phyloP scores from a whole-genome alignment of 2,329 filamentous ascomycete species.

The Pyricularia pennisetigena region DNA sequence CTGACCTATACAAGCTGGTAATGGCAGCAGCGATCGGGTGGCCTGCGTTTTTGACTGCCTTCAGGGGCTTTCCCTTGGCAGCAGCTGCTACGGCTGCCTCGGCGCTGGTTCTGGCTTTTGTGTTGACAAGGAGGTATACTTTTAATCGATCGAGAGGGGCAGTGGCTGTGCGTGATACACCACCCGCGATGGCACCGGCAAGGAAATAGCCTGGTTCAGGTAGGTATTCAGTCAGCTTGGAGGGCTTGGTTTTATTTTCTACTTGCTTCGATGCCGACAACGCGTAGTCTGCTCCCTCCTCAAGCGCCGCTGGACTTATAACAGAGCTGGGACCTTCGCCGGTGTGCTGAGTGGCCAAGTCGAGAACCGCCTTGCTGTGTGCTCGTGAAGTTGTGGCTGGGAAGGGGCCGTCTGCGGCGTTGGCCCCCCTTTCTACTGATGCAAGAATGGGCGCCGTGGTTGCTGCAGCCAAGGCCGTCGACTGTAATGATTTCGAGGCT shows the following conservation, averaged over 20 bases:
- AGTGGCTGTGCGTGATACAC: slow-evolving; percentile 88
- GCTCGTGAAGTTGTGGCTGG: background rate
- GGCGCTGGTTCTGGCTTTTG: slow-evolving; percentile 46
- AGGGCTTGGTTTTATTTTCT: slow-evolving; percentile 24
- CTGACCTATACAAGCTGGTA: slow-evolving; percentile 72
- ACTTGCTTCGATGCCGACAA: background rate
- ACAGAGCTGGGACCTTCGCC: slow-evolving; percentile 6
- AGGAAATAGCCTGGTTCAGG: slow-evolving; percentile 95
- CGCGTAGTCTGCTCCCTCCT: slow-evolving; percentile 13
- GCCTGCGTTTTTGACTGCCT: slow-evolving; percentile 55
- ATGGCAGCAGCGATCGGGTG: slow-evolving; percentile 64
- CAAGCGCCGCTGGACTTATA: slow-evolving; percentile 16
- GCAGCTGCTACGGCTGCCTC: slow-evolving; percentile 36
- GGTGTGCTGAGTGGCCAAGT: slow-evolving; percentile 9
- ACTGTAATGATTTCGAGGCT: background rate
- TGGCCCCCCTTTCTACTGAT: background rate
- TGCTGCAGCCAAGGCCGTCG: background rate
- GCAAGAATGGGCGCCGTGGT: background rate
- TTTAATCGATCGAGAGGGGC: slow-evolving; percentile 94
- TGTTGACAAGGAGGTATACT: slow-evolving; percentile 94
- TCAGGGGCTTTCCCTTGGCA: slow-evolving; percentile 58
- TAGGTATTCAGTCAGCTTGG: slow-evolving; percentile 56
- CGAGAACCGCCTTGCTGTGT: background rate
- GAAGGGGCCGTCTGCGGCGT: background rate
- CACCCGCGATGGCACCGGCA: slow-evolving; percentile 89